These are phyloP conservation scores for Xylaria multiplex DNA, from an alignment of 2,329 filamentous ascomycete genomes.

Conservation along the genomic window DNA sequence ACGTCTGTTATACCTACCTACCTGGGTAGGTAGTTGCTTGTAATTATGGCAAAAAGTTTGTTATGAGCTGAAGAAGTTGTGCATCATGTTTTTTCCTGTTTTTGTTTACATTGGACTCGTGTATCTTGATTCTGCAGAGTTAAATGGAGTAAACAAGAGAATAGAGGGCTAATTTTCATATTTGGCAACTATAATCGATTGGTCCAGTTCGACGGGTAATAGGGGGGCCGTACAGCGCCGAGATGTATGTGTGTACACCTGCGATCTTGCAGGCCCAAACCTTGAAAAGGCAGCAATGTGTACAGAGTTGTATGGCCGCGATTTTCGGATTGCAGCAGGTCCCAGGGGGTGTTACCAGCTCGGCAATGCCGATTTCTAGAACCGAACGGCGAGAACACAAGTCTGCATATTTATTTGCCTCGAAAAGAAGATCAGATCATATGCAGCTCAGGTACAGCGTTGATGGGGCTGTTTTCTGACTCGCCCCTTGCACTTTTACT, in stretches of 20 bases:
- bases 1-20: neutral
- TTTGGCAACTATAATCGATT: neutral
- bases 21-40: neutral
- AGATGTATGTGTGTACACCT: too few species aligned
- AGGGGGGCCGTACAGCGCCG: too few species aligned
- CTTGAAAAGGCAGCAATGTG: conserved; percentile 2
- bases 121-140: conserved; percentile 1
- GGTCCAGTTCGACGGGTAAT: conserved; percentile 6
- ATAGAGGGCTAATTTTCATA: conserved; percentile 1
- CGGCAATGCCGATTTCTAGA: conserved; percentile 6
- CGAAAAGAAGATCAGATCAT: conserved; percentile 30
- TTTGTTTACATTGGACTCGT: neutral
- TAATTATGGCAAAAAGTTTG: neutral
- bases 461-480: neutral
- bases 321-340: conserved; percentile 14
- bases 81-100: neutral
- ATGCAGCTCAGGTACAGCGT: conserved; percentile 11
- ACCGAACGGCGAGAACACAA: conserved; percentile 9
- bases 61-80: neutral
- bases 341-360: conserved; percentile 12
- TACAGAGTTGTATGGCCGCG: neutral
- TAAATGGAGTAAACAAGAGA: neutral
- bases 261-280: too few species aligned
- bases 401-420: conserved; percentile 23
- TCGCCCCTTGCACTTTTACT: conserved; percentile 23